phyloP scores from a whole-genome alignment of 169 alveolate species.

The Babesia microti region DNA sequence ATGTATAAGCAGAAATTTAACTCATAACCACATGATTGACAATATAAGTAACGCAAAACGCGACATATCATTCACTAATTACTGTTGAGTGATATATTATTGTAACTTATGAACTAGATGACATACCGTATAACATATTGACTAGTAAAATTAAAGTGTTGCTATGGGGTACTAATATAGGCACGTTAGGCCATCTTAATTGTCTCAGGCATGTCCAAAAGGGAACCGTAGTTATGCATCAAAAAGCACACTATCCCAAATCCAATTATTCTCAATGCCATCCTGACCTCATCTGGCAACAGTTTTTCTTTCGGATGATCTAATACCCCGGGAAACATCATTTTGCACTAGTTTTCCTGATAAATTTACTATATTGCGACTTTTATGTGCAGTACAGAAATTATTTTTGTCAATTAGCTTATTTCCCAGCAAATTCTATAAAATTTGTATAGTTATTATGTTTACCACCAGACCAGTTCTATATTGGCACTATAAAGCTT shows the following conservation, averaged over 20 bases:
- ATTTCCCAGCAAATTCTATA: not conserved
- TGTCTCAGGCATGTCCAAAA: slow-evolving; percentile 63
- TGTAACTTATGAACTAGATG: too few relatives aligned
- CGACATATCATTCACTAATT: too few relatives aligned
- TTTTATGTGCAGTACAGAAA: not conserved
- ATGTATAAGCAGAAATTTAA: too few relatives aligned
- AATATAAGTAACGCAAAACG: too few relatives aligned
- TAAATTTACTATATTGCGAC: slow-evolving; percentile 7
- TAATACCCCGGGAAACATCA: slow-evolving; percentile 68
- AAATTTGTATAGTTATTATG: slow-evolving; percentile 26
- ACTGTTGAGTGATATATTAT: too few relatives aligned
- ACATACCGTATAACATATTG: too few relatives aligned
- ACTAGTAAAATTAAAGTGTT: too few relatives aligned
- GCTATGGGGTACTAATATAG: too few relatives aligned
- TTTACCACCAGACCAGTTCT: slow-evolving; percentile 18
- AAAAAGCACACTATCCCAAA: slow-evolving; percentile 48
- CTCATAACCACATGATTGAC: too few relatives aligned
- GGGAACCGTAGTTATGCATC: slow-evolving; percentile 57
- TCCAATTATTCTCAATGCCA: slow-evolving; percentile 48
- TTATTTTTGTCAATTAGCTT: not conserved
- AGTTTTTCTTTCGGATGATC: slow-evolving; percentile 50
- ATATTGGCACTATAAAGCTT: slow-evolving; percentile 77
- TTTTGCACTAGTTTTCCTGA: slow-evolving; percentile 8
- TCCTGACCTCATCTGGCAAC: slow-evolving; percentile 43
- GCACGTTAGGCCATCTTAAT: slow-evolving; percentile 30